Base-by-base conservation (phyloP, 2,329 filamentous ascomycete genomes). In the Arthrobotrys iridis region DNA sequence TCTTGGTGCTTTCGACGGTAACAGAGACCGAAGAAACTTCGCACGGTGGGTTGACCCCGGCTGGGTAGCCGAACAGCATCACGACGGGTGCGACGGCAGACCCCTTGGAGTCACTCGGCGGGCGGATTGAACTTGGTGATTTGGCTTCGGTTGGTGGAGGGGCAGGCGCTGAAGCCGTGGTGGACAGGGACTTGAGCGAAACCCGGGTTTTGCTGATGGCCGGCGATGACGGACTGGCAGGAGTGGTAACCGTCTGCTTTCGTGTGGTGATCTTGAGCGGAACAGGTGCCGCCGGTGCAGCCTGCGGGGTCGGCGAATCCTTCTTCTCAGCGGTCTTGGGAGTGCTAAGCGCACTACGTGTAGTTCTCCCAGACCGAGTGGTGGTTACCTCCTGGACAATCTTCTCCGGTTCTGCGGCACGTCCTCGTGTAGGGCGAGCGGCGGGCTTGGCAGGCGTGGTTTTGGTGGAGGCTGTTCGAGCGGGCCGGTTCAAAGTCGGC, bases 201-300 rank as follows among this genome's bases (percentile, higher is more conserved):
- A 75, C 71, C 0, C 71, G 71, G 37, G 71, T 75, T 30, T 75
- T 75, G 57, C 71, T 75, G 30, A 75, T 58, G 4, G 71, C 71
- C 3, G 71, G 71, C 10, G 71, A 75, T 5, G 71, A 75, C 11
- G 71, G 71, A 24, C 71, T 75, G 2, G 71, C 71, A 6, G 63
- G 63, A 7, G 71, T 75, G 40, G 71, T 75, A 13, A 75, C 71
- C 4, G 63, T 75, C 28, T 75, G 71, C 48, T 75, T 75, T 33
- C 71, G 37, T 0, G 71, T 75, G 3, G 71, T 68, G 46, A 75
- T 75, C 40, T 75, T 75, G 63, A 75, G 63, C 20, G 71, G 71
- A 3, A 52, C 63, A 11, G 63, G 63, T 18, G 50, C 28, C 11
- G 52, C 24, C 26, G 63, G 22, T 13, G 64, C 40, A 1, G 64